phyloP scores from a whole-genome alignment of 805 yeast genomes.

The Saturnispora saitoi region DNA sequence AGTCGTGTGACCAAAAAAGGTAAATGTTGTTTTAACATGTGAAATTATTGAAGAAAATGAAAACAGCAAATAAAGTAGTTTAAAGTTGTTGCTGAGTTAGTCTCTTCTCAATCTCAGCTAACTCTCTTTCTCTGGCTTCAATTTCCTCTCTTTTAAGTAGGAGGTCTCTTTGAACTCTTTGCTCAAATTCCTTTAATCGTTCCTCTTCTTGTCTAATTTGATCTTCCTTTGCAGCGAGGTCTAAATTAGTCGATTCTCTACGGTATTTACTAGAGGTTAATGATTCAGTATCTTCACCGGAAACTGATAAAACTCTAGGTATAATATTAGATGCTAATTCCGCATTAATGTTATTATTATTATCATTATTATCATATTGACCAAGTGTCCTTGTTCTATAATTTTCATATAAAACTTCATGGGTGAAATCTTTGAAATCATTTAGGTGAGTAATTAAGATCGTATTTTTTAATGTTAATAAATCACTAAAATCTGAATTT shows the following conservation, averaged over 20 bases:
- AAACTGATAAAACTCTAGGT: constrained; percentile 9
- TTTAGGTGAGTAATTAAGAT: constrained; percentile 75
- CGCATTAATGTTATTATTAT: not conserved
- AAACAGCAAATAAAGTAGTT: not conserved
- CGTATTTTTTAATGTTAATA: constrained; percentile 69
- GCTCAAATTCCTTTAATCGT: constrained; percentile 77
- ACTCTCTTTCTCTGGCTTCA: constrained; percentile 74
- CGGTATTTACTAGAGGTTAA: not conserved
- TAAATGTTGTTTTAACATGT: not conserved
- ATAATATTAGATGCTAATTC: not conserved
- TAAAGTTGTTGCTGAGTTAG: constrained; percentile 21
- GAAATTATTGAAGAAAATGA: not conserved
- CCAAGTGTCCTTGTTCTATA: constrained; percentile 61
- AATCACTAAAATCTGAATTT: constrained; percentile 67
- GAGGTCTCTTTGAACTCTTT: constrained; percentile 81
- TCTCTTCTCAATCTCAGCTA: constrained; percentile 61
- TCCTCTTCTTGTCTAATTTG: constrained; percentile 86
- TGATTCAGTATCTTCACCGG: constrained; percentile 4
- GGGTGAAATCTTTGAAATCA: constrained; percentile 84
- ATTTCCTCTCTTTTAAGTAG: constrained; percentile 74
- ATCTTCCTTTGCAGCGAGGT: constrained; percentile 54
- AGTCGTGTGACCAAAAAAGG: constrained; percentile 1
- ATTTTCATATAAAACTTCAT: constrained; percentile 76
- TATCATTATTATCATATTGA: constrained; percentile 5
- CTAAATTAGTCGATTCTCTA: constrained; percentile 3